These are phyloP conservation scores for Zygotorulaspora danielsina DNA, from an alignment of 805 yeast genomes.

Conservation along the genomic window DNA sequence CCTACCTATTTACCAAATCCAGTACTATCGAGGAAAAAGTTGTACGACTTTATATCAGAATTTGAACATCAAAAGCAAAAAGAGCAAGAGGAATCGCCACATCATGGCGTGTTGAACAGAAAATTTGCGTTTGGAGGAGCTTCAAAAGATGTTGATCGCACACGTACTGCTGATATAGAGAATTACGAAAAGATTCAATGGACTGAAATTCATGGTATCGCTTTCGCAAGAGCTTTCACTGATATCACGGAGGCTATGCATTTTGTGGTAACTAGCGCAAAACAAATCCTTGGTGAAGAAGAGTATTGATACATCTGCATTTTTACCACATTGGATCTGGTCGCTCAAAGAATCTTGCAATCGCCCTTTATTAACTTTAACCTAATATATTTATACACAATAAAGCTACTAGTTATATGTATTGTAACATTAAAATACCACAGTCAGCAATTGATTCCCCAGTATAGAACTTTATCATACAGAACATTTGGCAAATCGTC, in stretches of 20 bases:
- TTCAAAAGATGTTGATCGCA: neutral
- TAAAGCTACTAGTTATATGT: neutral
- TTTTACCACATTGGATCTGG: no score
- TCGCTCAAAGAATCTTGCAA: neutral
- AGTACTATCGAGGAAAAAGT: constrained; percentile 40
- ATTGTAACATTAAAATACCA: neutral
- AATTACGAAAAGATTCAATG: constrained; percentile 36
- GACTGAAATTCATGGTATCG: constrained; percentile 48
- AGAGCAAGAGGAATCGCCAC: constrained; percentile 3
- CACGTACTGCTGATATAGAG: constrained; percentile 2
- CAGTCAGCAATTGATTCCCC: no score
- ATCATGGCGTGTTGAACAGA: neutral
- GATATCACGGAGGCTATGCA: constrained; percentile 43
- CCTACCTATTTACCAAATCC: constrained; percentile 47
- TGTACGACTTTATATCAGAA: constrained; percentile 39
- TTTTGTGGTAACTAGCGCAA: constrained; percentile 36
- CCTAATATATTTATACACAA: neutral
- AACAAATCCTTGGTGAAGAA: constrained; percentile 45
- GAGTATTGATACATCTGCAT: no score
- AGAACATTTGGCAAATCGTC: no score
- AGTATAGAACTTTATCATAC: no score
- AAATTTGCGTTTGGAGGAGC: neutral
- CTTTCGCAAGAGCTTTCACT: constrained; percentile 47
- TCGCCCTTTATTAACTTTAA: no score
- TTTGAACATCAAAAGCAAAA: constrained; percentile 24